phyloP scores from a whole-genome alignment of 257 asterid genomes.

The Nicotiana paniculata region DNA sequence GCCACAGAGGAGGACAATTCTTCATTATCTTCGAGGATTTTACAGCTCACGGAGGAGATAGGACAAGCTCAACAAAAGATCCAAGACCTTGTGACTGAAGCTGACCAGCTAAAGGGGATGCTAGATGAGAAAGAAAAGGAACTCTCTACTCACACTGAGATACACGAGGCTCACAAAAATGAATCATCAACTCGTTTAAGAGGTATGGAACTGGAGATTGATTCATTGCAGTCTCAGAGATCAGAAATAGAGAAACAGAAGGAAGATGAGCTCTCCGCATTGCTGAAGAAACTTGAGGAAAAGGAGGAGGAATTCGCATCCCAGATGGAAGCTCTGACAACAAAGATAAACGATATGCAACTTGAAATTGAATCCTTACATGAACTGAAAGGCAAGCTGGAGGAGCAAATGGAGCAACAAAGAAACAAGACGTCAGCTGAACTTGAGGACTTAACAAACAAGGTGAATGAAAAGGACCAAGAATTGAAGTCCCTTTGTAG shows the following conservation, averaged over 20 bases:
- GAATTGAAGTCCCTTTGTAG: slow-evolving; percentile 38
- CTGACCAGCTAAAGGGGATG: slow-evolving; percentile 31
- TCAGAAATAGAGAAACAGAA: slow-evolving; percentile 59
- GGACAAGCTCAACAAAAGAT: slow-evolving; percentile 33
- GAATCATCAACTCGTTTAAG: slow-evolving; percentile 44
- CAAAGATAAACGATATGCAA: slow-evolving; percentile 33
- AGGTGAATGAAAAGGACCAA: slow-evolving; percentile 36
- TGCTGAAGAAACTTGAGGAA: slow-evolving; percentile 49
- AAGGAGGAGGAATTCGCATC: slow-evolving; percentile 44
- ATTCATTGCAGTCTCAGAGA: slow-evolving; percentile 43
- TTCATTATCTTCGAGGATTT: slow-evolving; percentile 29
- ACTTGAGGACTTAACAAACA: slow-evolving; percentile 36
- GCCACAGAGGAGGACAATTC: slow-evolving; percentile 32
- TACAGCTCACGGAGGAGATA: slow-evolving; percentile 31
- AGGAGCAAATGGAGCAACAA: slow-evolving; percentile 38
- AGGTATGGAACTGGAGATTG: slow-evolving; percentile 67
- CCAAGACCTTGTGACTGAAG: slow-evolving; percentile 35
- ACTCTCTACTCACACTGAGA: slow-evolving; percentile 51
- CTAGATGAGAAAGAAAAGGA: slow-evolving; percentile 57
- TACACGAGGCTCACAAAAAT: slow-evolving; percentile 65
- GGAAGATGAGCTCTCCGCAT: slow-evolving; percentile 48
- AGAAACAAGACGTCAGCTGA: slow-evolving; percentile 36
- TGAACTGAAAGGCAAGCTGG: slow-evolving; percentile 40
- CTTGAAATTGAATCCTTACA: slow-evolving; percentile 46
- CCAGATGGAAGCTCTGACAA: slow-evolving; percentile 41